A percentile compares a stretch with the other conserved stretches of the same genome.
Conservation (phyloP, 169 alveolate species). For the Plasmodium vivax region DNA sequence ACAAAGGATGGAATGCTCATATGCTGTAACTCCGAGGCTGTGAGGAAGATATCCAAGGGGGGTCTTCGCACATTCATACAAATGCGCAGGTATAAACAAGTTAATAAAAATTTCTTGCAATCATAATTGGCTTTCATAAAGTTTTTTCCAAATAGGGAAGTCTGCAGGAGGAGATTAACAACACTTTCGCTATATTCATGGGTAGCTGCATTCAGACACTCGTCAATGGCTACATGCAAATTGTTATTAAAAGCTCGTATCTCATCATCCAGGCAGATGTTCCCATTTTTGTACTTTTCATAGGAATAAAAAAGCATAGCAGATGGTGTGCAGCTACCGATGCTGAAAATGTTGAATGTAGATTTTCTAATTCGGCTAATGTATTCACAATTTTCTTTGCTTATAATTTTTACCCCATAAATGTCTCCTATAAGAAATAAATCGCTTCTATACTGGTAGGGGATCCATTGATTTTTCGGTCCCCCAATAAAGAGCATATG, state of each 20-base stretch:
- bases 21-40: slow-evolving; percentile 75
- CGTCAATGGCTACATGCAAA: slow-evolving; percentile 81
- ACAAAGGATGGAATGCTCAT: slow-evolving; percentile 72
- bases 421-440: slow-evolving; percentile 77
- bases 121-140: slow-evolving; percentile 61
- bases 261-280: slow-evolving; percentile 85
- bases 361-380: slow-evolving; percentile 77
- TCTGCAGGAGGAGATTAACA: slow-evolving; percentile 72
- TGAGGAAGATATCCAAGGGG: slow-evolving; percentile 75
- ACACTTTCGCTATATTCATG: slow-evolving; percentile 79
- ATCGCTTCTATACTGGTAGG: slow-evolving; percentile 78
- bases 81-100: slow-evolving; percentile 50
- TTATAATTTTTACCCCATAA: slow-evolving; percentile 80
- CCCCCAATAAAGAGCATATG: slow-evolving; percentile 83
- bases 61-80: slow-evolving; percentile 76
- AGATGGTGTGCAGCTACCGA: slow-evolving; percentile 85
- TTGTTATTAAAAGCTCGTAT: slow-evolving; percentile 83
- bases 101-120: slow-evolving; percentile 28
- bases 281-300: slow-evolving; percentile 83
- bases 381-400: slow-evolving; percentile 78
- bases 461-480: slow-evolving; percentile 82
- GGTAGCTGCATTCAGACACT: slow-evolving; percentile 85
- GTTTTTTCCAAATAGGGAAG: slow-evolving; percentile 78
- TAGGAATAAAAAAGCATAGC: slow-evolving; percentile 85
- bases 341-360: slow-evolving; percentile 80